These are phyloP conservation scores for Xylaria digitata DNA, from an alignment of 2,329 filamentous ascomycete genomes.

Conservation along the genomic window DNA sequence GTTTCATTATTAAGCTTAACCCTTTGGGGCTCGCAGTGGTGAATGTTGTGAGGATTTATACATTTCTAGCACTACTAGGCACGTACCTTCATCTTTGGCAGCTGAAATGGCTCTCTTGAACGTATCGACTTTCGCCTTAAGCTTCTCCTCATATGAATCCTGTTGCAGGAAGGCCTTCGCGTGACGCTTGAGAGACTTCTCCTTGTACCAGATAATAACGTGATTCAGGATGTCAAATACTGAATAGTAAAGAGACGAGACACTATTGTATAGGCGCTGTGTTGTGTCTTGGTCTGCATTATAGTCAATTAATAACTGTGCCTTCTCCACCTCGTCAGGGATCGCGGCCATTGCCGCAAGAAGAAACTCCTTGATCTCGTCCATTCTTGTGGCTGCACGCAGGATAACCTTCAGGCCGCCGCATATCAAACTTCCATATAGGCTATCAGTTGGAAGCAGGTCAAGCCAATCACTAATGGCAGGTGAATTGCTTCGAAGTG, in stretches of 20 bases:
- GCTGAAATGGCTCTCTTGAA: constrained; percentile 25
- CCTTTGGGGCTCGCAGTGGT: background rate
- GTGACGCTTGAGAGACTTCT: constrained; percentile 20
- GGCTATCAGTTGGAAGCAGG: constrained; percentile 26
- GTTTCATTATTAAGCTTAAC: background rate
- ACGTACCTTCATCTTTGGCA: constrained; percentile 23
- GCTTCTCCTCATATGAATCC: constrained; percentile 23
- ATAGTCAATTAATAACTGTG: constrained; percentile 32
- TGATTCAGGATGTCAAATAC: constrained; percentile 29
- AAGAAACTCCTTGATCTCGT: constrained; percentile 32
- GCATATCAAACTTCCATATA: constrained; percentile 33
- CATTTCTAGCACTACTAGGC: background rate
- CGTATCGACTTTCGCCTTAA: constrained; percentile 22
- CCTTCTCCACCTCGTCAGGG: constrained; percentile 30
- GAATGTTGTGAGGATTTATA: too few species aligned
- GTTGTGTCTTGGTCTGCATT: constrained; percentile 26
- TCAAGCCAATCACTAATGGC: constrained; percentile 24
- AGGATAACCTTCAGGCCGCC: constrained; percentile 33
- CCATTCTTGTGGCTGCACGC: constrained; percentile 33
- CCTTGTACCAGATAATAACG: constrained; percentile 33
- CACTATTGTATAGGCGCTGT: constrained; percentile 25
- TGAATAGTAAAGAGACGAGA: constrained; percentile 27
- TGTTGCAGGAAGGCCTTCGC: constrained; percentile 29
- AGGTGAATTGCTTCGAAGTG: constrained; percentile 29
- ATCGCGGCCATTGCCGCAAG: constrained; percentile 28